Percentiles rank a stretch among this genome's conserved stretches.
Conservation (phyloP, 306 rosid species). For the Vicia villosa region DNA sequence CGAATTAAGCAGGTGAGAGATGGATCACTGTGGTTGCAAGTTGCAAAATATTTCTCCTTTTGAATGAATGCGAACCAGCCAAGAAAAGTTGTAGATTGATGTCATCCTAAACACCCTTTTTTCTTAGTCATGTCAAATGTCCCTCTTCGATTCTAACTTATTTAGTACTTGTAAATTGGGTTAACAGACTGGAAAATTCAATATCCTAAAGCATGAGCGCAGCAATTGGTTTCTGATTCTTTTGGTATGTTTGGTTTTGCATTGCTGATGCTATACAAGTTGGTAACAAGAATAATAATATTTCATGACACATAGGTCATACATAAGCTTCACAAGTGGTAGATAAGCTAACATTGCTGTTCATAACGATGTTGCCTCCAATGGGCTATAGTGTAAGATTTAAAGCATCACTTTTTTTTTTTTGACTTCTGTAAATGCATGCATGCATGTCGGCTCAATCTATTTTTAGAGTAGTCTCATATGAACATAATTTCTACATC, state of each 20-base stretch:
- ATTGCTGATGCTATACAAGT: slow-evolving; percentile 31
- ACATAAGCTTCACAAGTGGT: background rate
- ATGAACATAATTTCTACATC: too few species aligned
- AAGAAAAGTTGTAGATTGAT: background rate
- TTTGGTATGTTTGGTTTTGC: slow-evolving; percentile 32
- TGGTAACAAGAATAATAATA: slow-evolving; percentile 26
- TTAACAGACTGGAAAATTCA: slow-evolving; percentile 38
- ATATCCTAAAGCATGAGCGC: slow-evolving; percentile 29
- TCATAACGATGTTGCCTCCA: slow-evolving; percentile 4
- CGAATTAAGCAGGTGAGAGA: slow-evolving; percentile 17
- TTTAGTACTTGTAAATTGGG: too few species aligned
- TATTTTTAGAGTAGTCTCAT: background rate
- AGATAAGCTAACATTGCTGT: slow-evolving; percentile 6
- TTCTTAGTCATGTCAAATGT: slow-evolving; percentile 25
- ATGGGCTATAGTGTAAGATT: background rate
- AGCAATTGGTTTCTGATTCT: slow-evolving; percentile 56
- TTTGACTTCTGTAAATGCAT: background rate
- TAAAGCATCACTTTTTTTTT: background rate
- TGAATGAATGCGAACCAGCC: background rate
- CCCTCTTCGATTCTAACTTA: too few species aligned
- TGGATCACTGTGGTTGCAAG: background rate
- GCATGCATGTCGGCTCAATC: background rate
- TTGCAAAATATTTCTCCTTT: background rate
- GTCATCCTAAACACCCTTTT: background rate
- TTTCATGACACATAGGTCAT: background rate